Evolutionary conservation across 164 flowering plant species (phyloP), one percentile per base, ranked within the genome.

Genomic region (Nymphaea colorata): DNA sequence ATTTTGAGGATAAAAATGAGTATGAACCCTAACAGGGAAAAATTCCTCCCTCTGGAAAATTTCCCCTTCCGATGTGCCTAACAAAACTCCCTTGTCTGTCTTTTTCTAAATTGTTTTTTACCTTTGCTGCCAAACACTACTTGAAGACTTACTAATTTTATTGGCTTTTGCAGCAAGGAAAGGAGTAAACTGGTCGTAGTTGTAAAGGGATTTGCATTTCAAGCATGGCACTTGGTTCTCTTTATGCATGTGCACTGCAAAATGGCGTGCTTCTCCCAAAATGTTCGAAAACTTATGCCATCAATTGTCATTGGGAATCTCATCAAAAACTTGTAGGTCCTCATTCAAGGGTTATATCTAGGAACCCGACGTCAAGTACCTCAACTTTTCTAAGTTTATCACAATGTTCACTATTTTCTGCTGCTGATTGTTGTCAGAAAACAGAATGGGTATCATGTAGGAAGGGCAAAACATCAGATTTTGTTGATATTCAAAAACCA

Each of bases 381-480:
- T 5, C 72, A 18, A 8, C 59, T 71, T 57, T 66, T 61, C 64
- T 71, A 11, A 74, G 69, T 63, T 63, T 76, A 18, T 14, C 68
- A 66, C 68, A 57, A 42, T 16, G 4, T 63, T 63, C 36, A 43
- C 43, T 63, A 8, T 64, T 60, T 44, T 18, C 45, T 57, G 45
- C 15, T 43, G 42, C 5, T 63, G 15, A 14, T 63, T 63, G 14
- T 15, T 63, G 41, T 4, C 17, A 42, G 53, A 67, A 43, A 18
- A 74, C 25, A 16, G 65, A 64, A 12, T 74, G 64, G 60, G 44
- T 44, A 4, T 66, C 69, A 12, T 17, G 6, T 41, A 74, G 71
- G 64, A 71, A 67, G 67, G 69, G 76, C 68, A 53, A 66, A 65
- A 64, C 18, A 15, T 83, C 85, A 72, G 17, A 42, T 70, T 82